Conservation (phyloP, 202 grass and related monocot species). For the Musa balbisiana region DNA sequence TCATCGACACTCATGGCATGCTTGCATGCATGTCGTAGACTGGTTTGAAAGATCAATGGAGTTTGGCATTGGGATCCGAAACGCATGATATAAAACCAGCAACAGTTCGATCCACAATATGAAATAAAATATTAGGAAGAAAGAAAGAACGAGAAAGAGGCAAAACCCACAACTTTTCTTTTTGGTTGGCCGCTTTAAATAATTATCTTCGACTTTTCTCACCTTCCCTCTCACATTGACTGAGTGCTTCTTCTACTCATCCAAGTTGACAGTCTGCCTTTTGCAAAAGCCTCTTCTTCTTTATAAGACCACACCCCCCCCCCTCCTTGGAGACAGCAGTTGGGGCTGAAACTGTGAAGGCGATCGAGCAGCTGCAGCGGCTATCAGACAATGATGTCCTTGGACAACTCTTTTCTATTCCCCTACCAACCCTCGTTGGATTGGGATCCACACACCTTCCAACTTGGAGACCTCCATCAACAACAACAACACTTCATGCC, state of each 20-base stretch:
- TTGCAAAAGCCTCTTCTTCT: conserved; percentile 42
- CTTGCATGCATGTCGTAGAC: too few species aligned
- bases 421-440: conserved; percentile 23
- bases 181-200: conserved; percentile 59
- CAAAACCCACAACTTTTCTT: conserved; percentile 44
- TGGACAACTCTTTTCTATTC: conserved; percentile 30
- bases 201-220: neutral
- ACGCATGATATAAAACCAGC: too few species aligned
- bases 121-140: conserved; percentile 18
- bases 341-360: neutral
- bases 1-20: too few species aligned
- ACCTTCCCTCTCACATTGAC: conserved; percentile 36
- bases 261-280: conserved; percentile 35
- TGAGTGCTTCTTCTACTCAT: conserved; percentile 22
- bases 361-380: neutral
- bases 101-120: neutral
- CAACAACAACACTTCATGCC: conserved; percentile 13
- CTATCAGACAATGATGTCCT: conserved; percentile 31
- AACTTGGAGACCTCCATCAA: conserved; percentile 19
- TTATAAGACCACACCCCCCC: conserved; percentile 35
- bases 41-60: too few species aligned
- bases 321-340: conserved; percentile 31
- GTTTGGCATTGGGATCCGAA: too few species aligned
- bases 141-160: conserved; percentile 33
- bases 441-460: conserved; percentile 24